phyloP scores from a whole-genome alignment of 169 alveolate species.

The Cystoisospora suis region DNA sequence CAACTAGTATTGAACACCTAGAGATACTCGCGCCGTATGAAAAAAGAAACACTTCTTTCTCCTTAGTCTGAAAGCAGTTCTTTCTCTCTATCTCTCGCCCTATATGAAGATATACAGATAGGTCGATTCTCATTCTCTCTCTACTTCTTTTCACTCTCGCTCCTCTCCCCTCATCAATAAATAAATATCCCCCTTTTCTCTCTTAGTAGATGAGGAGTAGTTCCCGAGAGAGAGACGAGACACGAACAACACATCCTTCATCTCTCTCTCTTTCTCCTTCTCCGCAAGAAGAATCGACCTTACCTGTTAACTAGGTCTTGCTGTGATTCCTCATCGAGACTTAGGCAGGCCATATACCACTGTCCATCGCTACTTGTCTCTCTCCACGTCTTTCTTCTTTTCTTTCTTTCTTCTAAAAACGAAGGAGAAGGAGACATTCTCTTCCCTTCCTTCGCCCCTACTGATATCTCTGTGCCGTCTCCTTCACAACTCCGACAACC shows the following conservation, averaged over 20 bases:
- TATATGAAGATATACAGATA: neutral
- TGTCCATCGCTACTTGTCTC: conserved; percentile 5
- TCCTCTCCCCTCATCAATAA: neutral
- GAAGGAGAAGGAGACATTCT: too few species aligned
- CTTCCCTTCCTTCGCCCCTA: neutral
- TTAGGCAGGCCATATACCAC: conserved; percentile 45
- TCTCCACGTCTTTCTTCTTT: conserved; percentile 28
- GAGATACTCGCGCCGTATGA: too few species aligned
- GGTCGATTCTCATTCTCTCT: neutral
- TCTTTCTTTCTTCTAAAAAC: too few species aligned
- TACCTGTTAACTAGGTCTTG: conserved; percentile 38
- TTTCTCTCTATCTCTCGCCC: neutral
- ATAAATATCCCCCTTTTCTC: too few species aligned
- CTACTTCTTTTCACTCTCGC: neutral
- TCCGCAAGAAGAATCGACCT: too few species aligned
- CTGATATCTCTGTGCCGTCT: neutral
- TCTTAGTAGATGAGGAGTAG: too few species aligned
- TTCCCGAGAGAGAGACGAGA: too few species aligned
- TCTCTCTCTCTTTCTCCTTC: too few species aligned
- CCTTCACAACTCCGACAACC: neutral
- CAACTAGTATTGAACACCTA: too few species aligned
- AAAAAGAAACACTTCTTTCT: too few species aligned
- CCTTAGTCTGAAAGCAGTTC: neutral
- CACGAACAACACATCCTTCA: too few species aligned
- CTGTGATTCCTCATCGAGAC: conserved; percentile 43